Percentiles rank a stretch among this genome's conserved stretches.
Evolutionary conservation across 2,329 filamentous ascomycete species (phyloP).

Genomic region (Calonectria leucothoes): DNA sequence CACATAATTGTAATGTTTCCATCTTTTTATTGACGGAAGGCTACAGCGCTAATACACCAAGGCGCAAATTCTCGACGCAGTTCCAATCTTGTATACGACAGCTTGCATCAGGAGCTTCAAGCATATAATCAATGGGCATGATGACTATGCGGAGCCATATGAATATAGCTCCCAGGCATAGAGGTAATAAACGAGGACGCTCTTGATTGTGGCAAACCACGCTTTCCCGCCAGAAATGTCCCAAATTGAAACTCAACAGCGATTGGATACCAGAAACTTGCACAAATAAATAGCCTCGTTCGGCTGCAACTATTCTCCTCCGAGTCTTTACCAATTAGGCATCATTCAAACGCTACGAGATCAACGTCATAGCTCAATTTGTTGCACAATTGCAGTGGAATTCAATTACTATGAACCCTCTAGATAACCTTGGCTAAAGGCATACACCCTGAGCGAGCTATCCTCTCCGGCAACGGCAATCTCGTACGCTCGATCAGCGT

Average conservation of each 20-base stretch:
- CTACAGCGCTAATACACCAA: not conserved
- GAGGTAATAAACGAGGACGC: not conserved
- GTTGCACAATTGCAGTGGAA: not conserved
- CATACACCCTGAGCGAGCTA: slow-evolving; percentile 69
- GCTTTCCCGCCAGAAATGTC: not conserved
- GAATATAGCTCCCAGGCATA: not conserved
- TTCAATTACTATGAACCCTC: slow-evolving; percentile 31
- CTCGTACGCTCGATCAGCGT: slow-evolving; percentile 47
- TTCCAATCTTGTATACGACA: not conserved
- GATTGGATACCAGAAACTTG: not conserved
- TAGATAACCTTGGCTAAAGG: slow-evolving; percentile 48
- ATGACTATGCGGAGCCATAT: not conserved
- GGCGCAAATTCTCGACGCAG: not conserved
- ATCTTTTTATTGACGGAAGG: not conserved
- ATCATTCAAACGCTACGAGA: not conserved
- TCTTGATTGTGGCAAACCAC: not conserved
- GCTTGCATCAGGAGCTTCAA: not conserved
- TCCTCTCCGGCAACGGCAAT: slow-evolving; percentile 71
- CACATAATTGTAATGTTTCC: not conserved
- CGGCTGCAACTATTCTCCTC: not conserved
- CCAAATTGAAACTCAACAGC: not conserved
- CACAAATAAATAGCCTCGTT: not conserved
- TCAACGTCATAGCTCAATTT: not conserved
- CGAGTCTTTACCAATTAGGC: not conserved
- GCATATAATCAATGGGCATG: not conserved